Evolutionary conservation across 805 yeast genomes (phyloP).

Genomic region (Pichia exigua): DNA sequence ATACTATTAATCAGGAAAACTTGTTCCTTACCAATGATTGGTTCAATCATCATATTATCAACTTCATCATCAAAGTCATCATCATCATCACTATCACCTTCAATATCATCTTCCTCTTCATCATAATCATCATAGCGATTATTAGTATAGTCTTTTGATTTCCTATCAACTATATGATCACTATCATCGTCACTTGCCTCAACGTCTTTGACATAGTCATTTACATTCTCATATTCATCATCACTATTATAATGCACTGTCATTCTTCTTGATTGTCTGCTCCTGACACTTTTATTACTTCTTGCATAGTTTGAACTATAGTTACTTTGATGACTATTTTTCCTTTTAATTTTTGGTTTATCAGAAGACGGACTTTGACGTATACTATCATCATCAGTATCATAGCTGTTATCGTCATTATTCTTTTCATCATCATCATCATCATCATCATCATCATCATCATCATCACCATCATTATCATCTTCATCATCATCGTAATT

Average conservation of each 20-base stretch:
- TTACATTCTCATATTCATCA: slow-evolving; percentile 11
- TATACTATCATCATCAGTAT: neutral
- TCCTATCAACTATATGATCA: neutral
- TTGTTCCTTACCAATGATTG: slow-evolving; percentile 45
- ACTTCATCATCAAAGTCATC: slow-evolving; percentile 32
- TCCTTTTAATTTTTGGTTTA: neutral
- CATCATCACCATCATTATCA: slow-evolving; percentile 14
- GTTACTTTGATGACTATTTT: slow-evolving; percentile 2
- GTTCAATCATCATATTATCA: slow-evolving; percentile 34
- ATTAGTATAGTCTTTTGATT: slow-evolving; percentile 10
- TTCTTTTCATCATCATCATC: neutral
- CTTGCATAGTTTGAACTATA: slow-evolving; percentile 3
- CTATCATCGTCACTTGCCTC: neutral
- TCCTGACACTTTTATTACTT: neutral
- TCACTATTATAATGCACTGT: slow-evolving; percentile 9
- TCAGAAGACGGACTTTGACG: neutral
- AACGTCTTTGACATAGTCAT: slow-evolving; percentile 8
- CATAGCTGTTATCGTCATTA: neutral
- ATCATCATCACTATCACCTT: slow-evolving; percentile 20
- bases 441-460: slow-evolving; percentile 5
- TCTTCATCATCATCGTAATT: slow-evolving; percentile 32
- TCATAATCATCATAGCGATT: slow-evolving; percentile 18
- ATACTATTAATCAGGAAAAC: slow-evolving; percentile 40
- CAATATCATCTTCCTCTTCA: slow-evolving; percentile 7
- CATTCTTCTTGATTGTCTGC: slow-evolving; percentile 6